Conservation (phyloP, 495 filamentous ascomycete species). For the Penicillium egyptiacum region DNA sequence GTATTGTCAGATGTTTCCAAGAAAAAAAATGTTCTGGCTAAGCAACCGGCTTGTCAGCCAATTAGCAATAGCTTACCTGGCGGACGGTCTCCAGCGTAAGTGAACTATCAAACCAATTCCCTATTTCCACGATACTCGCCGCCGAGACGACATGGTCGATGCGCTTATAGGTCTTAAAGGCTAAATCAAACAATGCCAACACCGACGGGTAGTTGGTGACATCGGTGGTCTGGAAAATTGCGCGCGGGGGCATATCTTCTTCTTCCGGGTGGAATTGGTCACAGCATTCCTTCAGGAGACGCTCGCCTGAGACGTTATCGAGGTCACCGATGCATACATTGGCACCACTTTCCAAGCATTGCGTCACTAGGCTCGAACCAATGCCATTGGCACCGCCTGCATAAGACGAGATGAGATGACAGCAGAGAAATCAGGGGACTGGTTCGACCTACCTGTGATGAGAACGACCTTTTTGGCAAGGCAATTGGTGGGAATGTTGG, state of each 20-base stretch:
- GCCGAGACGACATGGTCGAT: constrained; percentile 56
- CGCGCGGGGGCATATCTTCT: constrained; percentile 22
- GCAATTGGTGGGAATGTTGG: constrained; percentile 28
- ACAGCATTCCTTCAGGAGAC: constrained; percentile 23
- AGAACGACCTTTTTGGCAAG: constrained; percentile 47
- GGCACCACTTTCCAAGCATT: constrained; percentile 46
- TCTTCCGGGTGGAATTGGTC: constrained; percentile 31
- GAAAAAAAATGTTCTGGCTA: neutral
- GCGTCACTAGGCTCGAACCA: constrained; percentile 51
- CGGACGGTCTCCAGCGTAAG: constrained; percentile 36
- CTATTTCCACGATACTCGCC: constrained; percentile 49
- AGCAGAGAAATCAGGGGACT: neutral
- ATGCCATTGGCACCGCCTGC: constrained; percentile 56
- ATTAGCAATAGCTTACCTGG: constrained; percentile 24
- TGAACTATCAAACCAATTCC: constrained; percentile 48
- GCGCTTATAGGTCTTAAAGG: constrained; percentile 44
- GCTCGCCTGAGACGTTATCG: constrained; percentile 32
- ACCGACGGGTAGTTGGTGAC: constrained; percentile 48
- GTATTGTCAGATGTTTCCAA: constrained; percentile 15
- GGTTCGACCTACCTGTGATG: constrained; percentile 43
- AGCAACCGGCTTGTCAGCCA: neutral
- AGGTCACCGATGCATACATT: constrained; percentile 49
- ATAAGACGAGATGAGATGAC: neutral
- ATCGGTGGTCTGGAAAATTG: constrained; percentile 43
- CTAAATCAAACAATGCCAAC: constrained; percentile 44